Evolutionary conservation across 805 yeast genomes (phyloP), one percentile per base, ranked within the genome.

Genomic region (Clavispora fructus): DNA sequence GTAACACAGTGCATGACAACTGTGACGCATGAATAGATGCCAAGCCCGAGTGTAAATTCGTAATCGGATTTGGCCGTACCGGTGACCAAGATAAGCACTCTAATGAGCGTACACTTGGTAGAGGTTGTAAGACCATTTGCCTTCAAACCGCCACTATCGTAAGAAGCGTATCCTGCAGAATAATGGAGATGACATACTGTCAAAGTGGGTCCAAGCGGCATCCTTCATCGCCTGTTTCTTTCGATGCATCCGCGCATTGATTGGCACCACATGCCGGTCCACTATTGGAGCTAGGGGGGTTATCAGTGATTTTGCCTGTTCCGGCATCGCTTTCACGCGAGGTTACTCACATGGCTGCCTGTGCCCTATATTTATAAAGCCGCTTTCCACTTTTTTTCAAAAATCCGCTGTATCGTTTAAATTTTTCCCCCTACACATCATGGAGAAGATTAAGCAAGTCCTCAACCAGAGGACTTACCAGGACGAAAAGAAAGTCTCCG

Each of bases 401-500:
- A 27, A 11, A 27, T 27, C 12, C 29, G 23, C 32, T 11, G 32
- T 30, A 9, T 14, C 32, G 13, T 29, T 3, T 13, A 29, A 29
- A 12, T 6, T 10, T 13, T 14, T 16, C 25, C 23, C 6, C 23
- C 23, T 19, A 19, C 23, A 5, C 19, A 42, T 14, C n/a, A 54
- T 54, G 58, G 55, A 50, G 39, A 54, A 54, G 33, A 40, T 54
- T 39, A 54, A 53, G 43, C 43, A 39, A 26, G 17, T 53, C 13
- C 44, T 54, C 27, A 26, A 42, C 16, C 40, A 25, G 39, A 51
- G 47, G 32, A 40, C 40, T 14, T 19, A 35, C 31, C 29, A 32
- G 26, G 55, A 53, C 35, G 56, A 52, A 42, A 48, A 54, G 35
- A 43, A 44, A 26, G 35, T 45, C 42, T 43, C 50, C 27, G 32